These are phyloP conservation scores for Didymella pomorum DNA, from an alignment of 2,329 filamentous ascomycete species.

Conservation along the genomic window DNA sequence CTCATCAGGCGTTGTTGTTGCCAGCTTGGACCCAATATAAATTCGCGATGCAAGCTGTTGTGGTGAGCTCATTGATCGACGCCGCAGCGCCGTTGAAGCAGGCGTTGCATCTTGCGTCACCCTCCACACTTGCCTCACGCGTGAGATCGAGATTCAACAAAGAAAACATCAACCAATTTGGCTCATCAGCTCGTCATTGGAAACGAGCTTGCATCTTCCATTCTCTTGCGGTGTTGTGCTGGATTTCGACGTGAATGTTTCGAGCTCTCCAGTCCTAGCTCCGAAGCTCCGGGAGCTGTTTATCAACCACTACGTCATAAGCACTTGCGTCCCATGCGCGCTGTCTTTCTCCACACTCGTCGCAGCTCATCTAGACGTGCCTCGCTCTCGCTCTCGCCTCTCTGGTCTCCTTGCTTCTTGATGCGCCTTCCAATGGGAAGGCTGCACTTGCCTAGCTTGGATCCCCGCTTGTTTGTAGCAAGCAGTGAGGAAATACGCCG, in stretches of 20 bases:
- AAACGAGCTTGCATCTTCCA: no score
- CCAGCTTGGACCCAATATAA: background rate
- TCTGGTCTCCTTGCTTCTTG: background rate
- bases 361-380: background rate
- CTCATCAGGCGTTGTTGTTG: background rate
- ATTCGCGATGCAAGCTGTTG: constrained; percentile 1
- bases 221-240: background rate
- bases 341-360: background rate
- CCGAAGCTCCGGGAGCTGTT: constrained; percentile 20
- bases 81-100: constrained; percentile 11
- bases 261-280: background rate
- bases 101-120: constrained; percentile 14
- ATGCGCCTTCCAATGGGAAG: background rate
- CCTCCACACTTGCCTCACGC: constrained; percentile 10
- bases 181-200: background rate
- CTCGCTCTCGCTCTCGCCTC: background rate
- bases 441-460: background rate
- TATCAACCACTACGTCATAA: constrained; percentile 25
- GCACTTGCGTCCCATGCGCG: background rate
- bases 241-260: background rate
- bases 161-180: background rate
- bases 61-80: constrained; percentile 11
- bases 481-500: background rate
- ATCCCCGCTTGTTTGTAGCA: background rate
- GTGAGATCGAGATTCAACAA: constrained; percentile 6